Evolutionary conservation across 2,329 filamentous ascomycete species (phyloP).

Genomic region (Thermoascus crustaceus): DNA sequence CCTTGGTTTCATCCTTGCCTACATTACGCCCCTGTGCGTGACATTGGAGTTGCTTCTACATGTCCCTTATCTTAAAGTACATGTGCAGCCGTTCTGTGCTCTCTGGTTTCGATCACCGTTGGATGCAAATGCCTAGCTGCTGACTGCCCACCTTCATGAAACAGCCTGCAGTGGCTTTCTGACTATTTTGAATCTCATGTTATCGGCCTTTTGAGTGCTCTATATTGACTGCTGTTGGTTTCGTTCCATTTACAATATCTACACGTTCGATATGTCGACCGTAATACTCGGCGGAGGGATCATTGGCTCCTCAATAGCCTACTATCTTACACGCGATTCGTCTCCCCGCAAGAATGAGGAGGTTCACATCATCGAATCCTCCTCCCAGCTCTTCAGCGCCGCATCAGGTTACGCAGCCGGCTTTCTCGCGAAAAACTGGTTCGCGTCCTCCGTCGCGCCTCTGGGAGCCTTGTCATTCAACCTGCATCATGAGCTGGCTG

Average conservation of each 20-base stretch:
- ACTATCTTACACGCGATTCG: constrained; percentile 52
- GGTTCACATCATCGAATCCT: constrained; percentile 53
- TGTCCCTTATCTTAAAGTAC: too few species aligned
- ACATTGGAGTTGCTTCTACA: too few species aligned
- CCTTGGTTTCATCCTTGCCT: too few species aligned
- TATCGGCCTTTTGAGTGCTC: too few species aligned
- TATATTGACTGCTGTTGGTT: too few species aligned
- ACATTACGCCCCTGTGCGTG: too few species aligned
- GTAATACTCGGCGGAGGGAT: constrained; percentile 64
- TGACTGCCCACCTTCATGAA: too few species aligned
- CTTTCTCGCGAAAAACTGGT: constrained; percentile 69
- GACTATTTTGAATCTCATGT: too few species aligned
- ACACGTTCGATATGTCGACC: constrained; percentile 40
- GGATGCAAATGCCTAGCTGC: too few species aligned
- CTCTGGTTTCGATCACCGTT: too few species aligned
- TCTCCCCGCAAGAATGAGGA: constrained; percentile 17
- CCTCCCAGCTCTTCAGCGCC: constrained; percentile 57
- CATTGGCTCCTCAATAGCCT: constrained; percentile 63
- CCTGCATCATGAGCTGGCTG: constrained; percentile 58
- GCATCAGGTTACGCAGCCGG: constrained; percentile 68
- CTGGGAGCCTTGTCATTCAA: constrained; percentile 62
- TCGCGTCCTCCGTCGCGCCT: constrained; percentile 46
- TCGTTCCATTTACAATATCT: background rate
- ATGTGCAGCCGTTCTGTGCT: too few species aligned
- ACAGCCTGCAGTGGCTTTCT: too few species aligned